Evolutionary conservation across 169 alveolate genomes (phyloP), one percentile per base, ranked within the genome.

Genomic region (Toxoplasma gondii): DNA sequence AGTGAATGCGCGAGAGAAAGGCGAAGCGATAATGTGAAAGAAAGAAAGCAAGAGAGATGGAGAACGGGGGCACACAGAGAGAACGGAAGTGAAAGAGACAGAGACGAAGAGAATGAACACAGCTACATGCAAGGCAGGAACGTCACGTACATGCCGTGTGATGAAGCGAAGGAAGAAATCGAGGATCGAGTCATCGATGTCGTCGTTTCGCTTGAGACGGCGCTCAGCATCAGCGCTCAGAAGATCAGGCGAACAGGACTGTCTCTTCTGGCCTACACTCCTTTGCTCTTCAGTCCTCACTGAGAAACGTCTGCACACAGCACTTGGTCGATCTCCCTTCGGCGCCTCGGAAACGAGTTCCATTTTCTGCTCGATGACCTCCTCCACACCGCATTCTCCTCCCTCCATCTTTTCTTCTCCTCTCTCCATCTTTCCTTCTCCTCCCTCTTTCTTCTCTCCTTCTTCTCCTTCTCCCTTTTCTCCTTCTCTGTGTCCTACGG

Each of bases 131-230:
- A 12, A 64, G 29, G n/a, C 24, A 10, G n/a, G 22, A 19, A 19
- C 9, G n/a, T 27, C n/a, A 45, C 95, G 36, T 84, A 93, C 95
- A 81, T 93, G 95, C 69, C 80, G 45, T 34, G 67, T 88, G n/a
- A 93, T 88, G 67, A 88, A 93, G 4, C 91, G 93, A 24, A 93
- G 92, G 43, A 92, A 93, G n/a, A 93, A 93, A 81, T 93, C 95
- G 78, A 93, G 49, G 80, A 93, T 88, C n/a, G 91, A 54, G 74
- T 93, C 95, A 45, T 93, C 93, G 64, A 93, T 58, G 88, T 70
- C 88, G 74, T 81, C 95, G 78, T 93, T 80, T 17, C 80, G 82
- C 86, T 83, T 53, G 19, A 93, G 93, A 78, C 95, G 91, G 54
- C 93, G 38, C n/a, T 34, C 49, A 80, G 74, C 17, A 43, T 45